These are phyloP conservation scores for Solanum sitiens DNA, from an alignment of 257 asterid genomes.

Conservation along the genomic window DNA sequence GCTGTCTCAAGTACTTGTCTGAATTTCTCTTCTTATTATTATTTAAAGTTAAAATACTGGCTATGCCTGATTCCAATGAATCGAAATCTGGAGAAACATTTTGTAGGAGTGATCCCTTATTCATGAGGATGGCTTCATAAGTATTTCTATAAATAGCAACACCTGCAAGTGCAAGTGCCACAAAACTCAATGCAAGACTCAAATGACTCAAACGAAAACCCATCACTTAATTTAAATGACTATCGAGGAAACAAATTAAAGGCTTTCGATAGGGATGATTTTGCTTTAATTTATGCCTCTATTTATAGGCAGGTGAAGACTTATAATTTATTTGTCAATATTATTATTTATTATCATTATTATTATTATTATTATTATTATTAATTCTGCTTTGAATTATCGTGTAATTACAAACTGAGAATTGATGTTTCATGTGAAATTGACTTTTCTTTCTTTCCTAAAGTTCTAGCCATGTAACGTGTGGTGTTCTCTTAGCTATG, in stretches of 20 bases:
- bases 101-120: neutral
- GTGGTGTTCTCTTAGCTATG: neutral
- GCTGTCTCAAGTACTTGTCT: neutral
- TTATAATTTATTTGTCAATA: neutral
- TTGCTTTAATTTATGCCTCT: neutral
- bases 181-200: neutral
- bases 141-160: neutral
- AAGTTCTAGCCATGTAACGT: neutral
- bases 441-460: neutral
- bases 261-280: neutral
- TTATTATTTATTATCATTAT: too few species aligned
- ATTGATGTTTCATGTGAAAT: neutral
- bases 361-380: too few species aligned
- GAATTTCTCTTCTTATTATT: neutral
- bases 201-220: neutral
- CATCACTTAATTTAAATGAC: neutral
- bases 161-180: conserved; percentile 1
- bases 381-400: neutral
- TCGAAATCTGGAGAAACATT: neutral
- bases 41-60: neutral
- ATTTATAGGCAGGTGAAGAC: neutral
- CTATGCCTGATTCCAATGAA: neutral
- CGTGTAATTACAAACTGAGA: neutral
- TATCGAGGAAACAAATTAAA: neutral
- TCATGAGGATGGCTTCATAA: neutral